Conservation (phyloP, 352 stramenopile species). For the Phytophthora idaei region DNA sequence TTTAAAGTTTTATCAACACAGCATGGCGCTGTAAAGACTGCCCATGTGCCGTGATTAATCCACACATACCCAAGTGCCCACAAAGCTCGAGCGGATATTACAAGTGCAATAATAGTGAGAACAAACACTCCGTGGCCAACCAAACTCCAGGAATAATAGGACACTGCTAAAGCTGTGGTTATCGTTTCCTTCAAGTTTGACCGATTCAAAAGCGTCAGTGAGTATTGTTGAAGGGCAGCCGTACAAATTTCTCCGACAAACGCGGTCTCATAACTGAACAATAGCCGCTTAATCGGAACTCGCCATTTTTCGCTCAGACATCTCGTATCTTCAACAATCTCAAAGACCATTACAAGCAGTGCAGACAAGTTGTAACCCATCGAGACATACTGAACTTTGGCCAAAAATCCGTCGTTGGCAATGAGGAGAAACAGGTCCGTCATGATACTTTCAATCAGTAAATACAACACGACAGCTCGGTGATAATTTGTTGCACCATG, state of each 20-base stretch:
- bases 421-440: too few relatives aligned
- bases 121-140: constrained; percentile 16
- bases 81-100: constrained; percentile 14
- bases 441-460: too few relatives aligned
- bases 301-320: neutral
- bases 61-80: constrained; percentile 20
- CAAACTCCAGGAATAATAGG: constrained; percentile 18
- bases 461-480: too few relatives aligned
- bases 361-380: too few relatives aligned
- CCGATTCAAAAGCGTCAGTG: neutral
- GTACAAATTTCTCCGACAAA: neutral
- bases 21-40: constrained; percentile 17
- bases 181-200: constrained; percentile 13
- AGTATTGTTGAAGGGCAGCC: neutral
- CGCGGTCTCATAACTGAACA: neutral
- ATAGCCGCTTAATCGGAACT: neutral
- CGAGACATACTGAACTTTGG: too few relatives aligned
- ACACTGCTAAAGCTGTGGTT: constrained; percentile 10
- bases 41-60: constrained; percentile 6
- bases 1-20: neutral
- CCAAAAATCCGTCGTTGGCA: too few relatives aligned
- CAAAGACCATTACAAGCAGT: too few relatives aligned
- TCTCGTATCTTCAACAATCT: neutral
- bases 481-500: too few relatives aligned
- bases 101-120: constrained; percentile 5